Evolutionary conservation across 495 filamentous ascomycete species (phyloP), one percentile per base, ranked within the genome.

Genomic region (Aspergillus carlsbadensis): DNA sequence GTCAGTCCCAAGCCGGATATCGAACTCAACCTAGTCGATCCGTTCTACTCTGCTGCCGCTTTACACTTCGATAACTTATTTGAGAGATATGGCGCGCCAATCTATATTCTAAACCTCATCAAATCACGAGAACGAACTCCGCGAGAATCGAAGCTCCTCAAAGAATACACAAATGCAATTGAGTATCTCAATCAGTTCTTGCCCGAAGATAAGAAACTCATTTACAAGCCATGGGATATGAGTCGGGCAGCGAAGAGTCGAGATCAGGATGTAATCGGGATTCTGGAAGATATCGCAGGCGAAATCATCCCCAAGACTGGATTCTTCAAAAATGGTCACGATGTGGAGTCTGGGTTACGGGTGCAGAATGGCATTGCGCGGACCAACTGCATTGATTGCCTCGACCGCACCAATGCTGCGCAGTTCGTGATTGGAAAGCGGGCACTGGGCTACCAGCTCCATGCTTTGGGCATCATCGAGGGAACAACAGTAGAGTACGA

Each of bases 361-460:
- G 78, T 92, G 24, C 94, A 98, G 65, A 95, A 96, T 59, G 94
- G 94, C 5, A 85, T 98, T 39, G 92, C 89, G 13, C 85, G 94
- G 58, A 98, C 95, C 1, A 98, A 98, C 64, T 98, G 94, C 67
- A 98, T 98, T 58, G 94, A 98, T 65, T 98, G 94, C 60, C 78
- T 98, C 13, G 94, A 98, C 67, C 84, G 94, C 39, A 98, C 94
- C 4, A 98, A 98, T 70, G 94, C 94, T 15, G 92, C 92, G 1
- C 94, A 98, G 65, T 98, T 98, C 65, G 94, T 98, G 21, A 92
- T 98, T 60, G 94, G 92, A n/a, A 98, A 98, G 72, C 76, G 90
- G 40, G 95, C 94, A 0, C 81, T 98, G 5, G 93, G 92, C 3
- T 81, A 96, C 65, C 94, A 98, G 69, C 81, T 98, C 10, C 89